A percentile compares a stretch with the other conserved stretches of the same genome.
Conservation (phyloP, 139 green algal species). For the Tetradesmus obliquus region DNA sequence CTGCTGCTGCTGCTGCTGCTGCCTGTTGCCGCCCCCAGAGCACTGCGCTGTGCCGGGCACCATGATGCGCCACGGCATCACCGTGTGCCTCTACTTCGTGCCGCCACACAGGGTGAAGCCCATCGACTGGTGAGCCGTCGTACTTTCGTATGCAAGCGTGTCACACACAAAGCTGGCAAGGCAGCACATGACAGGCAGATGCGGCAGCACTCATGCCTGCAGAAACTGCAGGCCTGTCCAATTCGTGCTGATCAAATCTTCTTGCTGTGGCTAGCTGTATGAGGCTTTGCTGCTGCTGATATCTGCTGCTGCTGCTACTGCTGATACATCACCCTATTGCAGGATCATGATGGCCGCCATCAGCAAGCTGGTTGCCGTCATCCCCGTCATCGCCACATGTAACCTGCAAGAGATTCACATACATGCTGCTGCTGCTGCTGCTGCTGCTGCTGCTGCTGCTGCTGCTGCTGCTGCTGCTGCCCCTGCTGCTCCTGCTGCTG, state of each 20-base stretch:
- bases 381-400: background rate
- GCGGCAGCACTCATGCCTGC: too few relatives aligned
- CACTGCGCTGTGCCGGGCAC: background rate
- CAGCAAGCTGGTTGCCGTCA: background rate
- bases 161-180: too few relatives aligned
- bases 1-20: background rate
- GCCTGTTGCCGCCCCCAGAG: background rate
- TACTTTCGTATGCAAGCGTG: too few relatives aligned
- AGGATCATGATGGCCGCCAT: background rate
- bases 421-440: background rate
- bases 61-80: constrained; percentile 34
- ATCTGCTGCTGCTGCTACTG: background rate
- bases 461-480: too few relatives aligned
- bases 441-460: background rate
- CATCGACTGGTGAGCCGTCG: constrained; percentile 17
- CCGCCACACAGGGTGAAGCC: constrained; percentile 23
- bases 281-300: background rate
- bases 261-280: background rate
- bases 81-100: constrained; percentile 41
- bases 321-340: background rate
- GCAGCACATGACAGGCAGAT: too few relatives aligned
- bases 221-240: background rate
- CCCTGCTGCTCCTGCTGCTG: background rate
- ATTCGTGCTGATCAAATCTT: background rate
- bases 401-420: background rate